Percentiles rank a stretch among this genome's conserved stretches.
phyloP scores from a whole-genome alignment of 805 yeast species.

The Wickerhamomyces kurtzmanii region DNA sequence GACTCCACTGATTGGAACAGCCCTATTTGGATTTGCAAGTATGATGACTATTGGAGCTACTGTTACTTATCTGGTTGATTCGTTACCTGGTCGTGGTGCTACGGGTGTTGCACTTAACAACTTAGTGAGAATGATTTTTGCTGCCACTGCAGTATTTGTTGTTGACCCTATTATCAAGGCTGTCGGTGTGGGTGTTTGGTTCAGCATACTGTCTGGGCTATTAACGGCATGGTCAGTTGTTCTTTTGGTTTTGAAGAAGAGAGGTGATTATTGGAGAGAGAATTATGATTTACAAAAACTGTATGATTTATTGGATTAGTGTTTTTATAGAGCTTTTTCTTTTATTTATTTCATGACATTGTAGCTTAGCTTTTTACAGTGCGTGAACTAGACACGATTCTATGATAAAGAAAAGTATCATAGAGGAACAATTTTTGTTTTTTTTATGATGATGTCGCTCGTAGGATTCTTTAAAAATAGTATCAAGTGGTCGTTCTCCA shows the following conservation, averaged over 20 bases:
- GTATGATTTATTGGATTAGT: constrained; percentile 33
- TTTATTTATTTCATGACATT: too few species aligned
- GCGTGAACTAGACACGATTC: too few species aligned
- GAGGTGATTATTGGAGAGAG: constrained; percentile 57
- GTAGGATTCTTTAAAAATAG: too few species aligned
- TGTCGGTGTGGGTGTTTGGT: constrained; percentile 63
- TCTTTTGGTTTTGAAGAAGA: constrained; percentile 36
- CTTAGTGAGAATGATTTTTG: constrained; percentile 60
- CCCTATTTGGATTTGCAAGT: constrained; percentile 71
- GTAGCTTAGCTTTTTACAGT: too few species aligned
- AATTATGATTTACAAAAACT: constrained; percentile 46
- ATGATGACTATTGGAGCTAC: constrained; percentile 81
- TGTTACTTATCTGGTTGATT: constrained; percentile 72
- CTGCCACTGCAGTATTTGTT: constrained; percentile 68
- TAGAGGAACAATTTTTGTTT: too few species aligned
- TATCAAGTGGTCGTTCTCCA: too few species aligned
- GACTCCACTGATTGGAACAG: constrained; percentile 72
- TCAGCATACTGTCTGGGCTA: constrained; percentile 55
- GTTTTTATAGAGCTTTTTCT: too few species aligned
- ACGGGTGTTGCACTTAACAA: constrained; percentile 83
- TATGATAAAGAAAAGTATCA: too few species aligned
- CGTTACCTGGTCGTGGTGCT: constrained; percentile 81
- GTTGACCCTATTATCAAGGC: constrained; percentile 63
- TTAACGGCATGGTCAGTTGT: constrained; percentile 31
- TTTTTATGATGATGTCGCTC: too few species aligned